A percentile compares a stretch with the other conserved stretches of the same genome.
These are phyloP conservation scores for Miamiensis avidus DNA, from an alignment of 169 alveolate species.

Conservation along the genomic window DNA sequence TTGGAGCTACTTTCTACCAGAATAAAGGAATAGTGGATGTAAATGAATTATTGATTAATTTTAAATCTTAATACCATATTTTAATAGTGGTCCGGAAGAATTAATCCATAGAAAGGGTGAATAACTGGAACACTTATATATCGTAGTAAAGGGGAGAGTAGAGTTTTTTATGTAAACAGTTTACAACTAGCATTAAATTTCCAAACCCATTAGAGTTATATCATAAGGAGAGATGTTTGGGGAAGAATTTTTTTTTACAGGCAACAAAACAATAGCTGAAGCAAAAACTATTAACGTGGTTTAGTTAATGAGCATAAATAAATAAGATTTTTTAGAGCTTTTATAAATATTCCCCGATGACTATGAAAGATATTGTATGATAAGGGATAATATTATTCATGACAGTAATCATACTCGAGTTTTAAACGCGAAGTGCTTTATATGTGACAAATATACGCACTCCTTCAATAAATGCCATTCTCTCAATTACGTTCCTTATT, in stretches of 20 bases:
- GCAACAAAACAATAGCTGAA: background rate
- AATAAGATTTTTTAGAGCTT: constrained; percentile 16
- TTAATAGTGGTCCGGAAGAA: constrained; percentile 21
- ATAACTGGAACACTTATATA: background rate
- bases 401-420: background rate
- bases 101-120: constrained; percentile 4
- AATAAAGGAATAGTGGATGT: constrained; percentile 14
- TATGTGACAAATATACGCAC: constrained; percentile 9
- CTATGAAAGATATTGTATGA: constrained; percentile 1
- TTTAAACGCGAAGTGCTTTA: background rate
- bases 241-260: constrained; percentile 13
- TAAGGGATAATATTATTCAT: background rate
- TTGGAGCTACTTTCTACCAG: background rate
- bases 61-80: no score
- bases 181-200: background rate
- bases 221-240: constrained; percentile 19
- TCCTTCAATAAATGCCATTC: background rate
- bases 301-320: background rate
- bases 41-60: background rate
- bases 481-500: constrained; percentile 1
- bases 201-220: background rate
- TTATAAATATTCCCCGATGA: background rate
- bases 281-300: constrained; percentile 10
- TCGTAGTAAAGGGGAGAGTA: constrained; percentile 10
- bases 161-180: background rate